phyloP scores from a whole-genome alignment of 768 basidiomycete species.

The Boletus rufocinnamomeus region DNA sequence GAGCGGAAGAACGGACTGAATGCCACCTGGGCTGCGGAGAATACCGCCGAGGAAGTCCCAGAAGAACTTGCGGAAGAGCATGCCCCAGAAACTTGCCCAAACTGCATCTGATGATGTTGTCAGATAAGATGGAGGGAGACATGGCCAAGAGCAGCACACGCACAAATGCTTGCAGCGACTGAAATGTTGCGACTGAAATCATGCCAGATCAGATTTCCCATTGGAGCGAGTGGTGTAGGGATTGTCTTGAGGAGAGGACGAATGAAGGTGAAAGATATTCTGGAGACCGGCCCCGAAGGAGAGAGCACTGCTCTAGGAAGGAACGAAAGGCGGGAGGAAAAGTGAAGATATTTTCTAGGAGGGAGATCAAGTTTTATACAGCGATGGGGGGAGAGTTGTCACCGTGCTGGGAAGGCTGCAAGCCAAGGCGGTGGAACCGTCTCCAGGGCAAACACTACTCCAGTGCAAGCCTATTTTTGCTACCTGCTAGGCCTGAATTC shows the following conservation, averaged over 20 bases:
- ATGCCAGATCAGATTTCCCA: slow-evolving; percentile 86
- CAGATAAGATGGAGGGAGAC: slow-evolving; percentile 8
- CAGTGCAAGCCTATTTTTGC: slow-evolving; percentile 1
- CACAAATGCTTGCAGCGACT: slow-evolving; percentile 71
- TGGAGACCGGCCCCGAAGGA: slow-evolving; percentile 18
- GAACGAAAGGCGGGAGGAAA: background rate
- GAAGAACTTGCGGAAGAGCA: slow-evolving; percentile 92
- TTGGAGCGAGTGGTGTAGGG: slow-evolving; percentile 30
- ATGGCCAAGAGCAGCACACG: slow-evolving; percentile 37
- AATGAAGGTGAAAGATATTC: slow-evolving; percentile 4
- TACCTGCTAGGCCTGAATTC: background rate
- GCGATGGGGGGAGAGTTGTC: background rate
- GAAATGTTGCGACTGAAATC: slow-evolving; percentile 70
- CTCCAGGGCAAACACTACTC: background rate
- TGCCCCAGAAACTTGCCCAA: slow-evolving; percentile 80
- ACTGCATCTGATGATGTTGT: slow-evolving; percentile 55
- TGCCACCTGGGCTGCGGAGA: slow-evolving; percentile 73
- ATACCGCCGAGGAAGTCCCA: slow-evolving; percentile 92
- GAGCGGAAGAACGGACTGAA: slow-evolving; percentile 57
- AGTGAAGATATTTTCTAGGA: too few species aligned
- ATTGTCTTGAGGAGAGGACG: background rate
- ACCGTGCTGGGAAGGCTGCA: background rate
- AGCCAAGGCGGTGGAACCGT: background rate
- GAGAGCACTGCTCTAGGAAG: background rate
- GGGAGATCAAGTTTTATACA: background rate